phyloP scores from a whole-genome alignment of 2,329 filamentous ascomycete species.

The Colletotrichum sp. region DNA sequence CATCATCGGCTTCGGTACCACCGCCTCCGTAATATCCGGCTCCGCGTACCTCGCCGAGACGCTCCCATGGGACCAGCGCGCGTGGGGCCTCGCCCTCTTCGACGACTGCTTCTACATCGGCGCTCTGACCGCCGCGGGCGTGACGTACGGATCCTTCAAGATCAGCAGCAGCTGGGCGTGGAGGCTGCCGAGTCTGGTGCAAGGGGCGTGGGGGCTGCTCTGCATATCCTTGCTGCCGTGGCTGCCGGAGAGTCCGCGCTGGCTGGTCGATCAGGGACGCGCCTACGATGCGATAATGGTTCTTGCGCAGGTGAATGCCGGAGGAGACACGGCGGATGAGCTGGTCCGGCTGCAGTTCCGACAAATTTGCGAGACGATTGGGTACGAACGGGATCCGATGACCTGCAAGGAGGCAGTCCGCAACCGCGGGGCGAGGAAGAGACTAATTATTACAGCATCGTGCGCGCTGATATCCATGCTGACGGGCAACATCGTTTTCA shows the following conservation, averaged over 20 bases:
- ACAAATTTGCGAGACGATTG: constrained; percentile 1
- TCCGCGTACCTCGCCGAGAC: not conserved
- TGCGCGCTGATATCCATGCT: not conserved
- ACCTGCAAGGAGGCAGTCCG: not conserved
- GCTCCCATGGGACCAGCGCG: not conserved
- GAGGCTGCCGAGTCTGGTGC: not conserved
- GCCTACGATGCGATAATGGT: not conserved
- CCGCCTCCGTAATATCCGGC: not conserved
- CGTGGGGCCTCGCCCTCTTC: not conserved
- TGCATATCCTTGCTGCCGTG: not conserved
- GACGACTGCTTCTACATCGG: not conserved
- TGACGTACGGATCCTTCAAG: not conserved
- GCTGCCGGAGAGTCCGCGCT: constrained; percentile 3
- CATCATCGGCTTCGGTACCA: not conserved
- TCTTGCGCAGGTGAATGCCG: not conserved
- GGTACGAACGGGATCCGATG: not conserved
- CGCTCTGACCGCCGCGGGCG: not conserved
- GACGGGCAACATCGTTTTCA: not conserved
- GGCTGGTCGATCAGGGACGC: not conserved
- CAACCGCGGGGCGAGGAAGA: not conserved
- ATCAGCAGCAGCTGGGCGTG: not conserved
- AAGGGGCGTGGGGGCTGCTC: not conserved
- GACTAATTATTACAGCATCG: not conserved
- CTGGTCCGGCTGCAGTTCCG: constrained; percentile 1
- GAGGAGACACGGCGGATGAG: not conserved